These are phyloP conservation scores for Chlorophyllum brunneum DNA, from an alignment of 768 basidiomycete genomes.

Conservation along the genomic window DNA sequence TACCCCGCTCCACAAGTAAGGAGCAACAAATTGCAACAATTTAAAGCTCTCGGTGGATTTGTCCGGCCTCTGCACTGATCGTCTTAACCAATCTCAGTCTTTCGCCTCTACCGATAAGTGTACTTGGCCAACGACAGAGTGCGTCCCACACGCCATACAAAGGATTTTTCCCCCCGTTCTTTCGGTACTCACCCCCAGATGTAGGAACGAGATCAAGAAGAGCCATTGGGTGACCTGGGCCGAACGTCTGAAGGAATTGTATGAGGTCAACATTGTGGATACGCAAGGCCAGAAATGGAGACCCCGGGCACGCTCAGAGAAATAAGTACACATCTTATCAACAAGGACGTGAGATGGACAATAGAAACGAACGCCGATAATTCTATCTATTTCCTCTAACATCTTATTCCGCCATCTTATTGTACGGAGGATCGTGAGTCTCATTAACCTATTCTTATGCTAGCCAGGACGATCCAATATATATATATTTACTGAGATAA, in stretches of 20 bases:
- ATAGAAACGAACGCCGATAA: neutral
- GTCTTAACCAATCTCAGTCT: conserved; percentile 58
- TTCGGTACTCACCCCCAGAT: neutral
- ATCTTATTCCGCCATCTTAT: no score
- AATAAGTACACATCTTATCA: no score
- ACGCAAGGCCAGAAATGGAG: neutral
- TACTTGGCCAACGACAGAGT: conserved; percentile 3
- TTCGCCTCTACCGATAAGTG: conserved; percentile 39
- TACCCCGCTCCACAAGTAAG: conserved; percentile 82
- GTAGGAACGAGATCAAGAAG: conserved; percentile 3
- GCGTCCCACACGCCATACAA: neutral
- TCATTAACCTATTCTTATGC: no score
- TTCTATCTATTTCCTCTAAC: neutral
- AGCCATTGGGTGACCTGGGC: conserved; percentile 5
- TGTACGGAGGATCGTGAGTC: no score
- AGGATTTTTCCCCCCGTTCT: neutral
- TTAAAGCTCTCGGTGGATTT: conserved; percentile 85
- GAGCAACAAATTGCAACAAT: conserved; percentile 83
- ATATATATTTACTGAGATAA: no score
- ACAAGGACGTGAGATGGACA: neutral
- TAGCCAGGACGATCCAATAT: no score
- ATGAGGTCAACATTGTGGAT: conserved; percentile 1
- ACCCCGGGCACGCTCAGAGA: neutral
- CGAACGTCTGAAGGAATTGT: conserved; percentile 2
- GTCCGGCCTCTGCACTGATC: conserved; percentile 62